These are phyloP conservation scores for Crithidia acanthocephali DNA, from an alignment of 208 protist species.

Conservation along the genomic window DNA sequence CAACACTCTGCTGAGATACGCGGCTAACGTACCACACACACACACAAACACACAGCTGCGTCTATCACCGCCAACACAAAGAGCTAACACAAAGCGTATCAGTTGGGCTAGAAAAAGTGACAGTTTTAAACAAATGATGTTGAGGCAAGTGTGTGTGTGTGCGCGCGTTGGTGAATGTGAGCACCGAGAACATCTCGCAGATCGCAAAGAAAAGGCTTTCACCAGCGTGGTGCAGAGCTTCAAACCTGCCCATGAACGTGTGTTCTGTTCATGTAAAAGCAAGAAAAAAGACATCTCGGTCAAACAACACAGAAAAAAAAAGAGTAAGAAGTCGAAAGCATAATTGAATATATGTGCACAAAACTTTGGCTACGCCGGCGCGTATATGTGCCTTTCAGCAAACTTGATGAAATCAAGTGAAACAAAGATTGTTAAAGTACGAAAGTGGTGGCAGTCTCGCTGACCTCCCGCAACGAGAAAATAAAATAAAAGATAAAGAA, in stretches of 20 bases:
- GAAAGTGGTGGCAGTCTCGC: constrained; percentile 9
- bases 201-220: neutral
- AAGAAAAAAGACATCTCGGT: neutral
- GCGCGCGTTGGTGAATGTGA: no score
- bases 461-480: constrained; percentile 18
- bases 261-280: neutral
- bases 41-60: no score
- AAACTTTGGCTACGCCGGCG: neutral
- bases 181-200: no score
- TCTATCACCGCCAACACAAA: no score
- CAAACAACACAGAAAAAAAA: neutral
- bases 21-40: no score
- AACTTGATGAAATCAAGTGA: neutral
- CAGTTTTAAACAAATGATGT: no score
- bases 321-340: neutral
- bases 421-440: neutral
- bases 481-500: constrained; percentile 5
- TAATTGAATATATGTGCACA: constrained; percentile 6
- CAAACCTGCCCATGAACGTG: no score
- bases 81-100: no score
- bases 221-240: no score
- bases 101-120: no score
- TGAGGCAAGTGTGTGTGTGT: no score
- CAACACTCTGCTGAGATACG: no score
- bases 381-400: neutral